A percentile compares a stretch with the other conserved stretches of the same genome.
Evolutionary conservation across 2,329 filamentous ascomycete species (phyloP).

Genomic region (Sporothrix humicola): DNA sequence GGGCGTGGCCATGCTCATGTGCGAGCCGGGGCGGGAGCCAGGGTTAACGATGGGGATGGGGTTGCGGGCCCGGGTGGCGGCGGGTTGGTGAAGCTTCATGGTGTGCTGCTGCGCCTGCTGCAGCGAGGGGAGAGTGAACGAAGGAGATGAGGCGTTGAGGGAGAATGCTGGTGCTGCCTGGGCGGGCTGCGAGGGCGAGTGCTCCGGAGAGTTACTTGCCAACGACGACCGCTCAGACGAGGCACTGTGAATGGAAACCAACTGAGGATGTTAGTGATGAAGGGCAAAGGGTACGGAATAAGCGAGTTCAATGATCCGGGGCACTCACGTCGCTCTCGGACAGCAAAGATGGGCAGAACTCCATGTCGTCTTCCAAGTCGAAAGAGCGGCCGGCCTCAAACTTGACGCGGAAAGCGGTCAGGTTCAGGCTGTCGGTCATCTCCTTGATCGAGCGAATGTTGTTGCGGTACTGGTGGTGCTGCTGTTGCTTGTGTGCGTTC

Average conservation of each 20-base stretch:
- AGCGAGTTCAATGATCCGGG: background rate
- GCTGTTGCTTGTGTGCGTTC: slow-evolving; percentile 76
- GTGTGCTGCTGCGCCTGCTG: slow-evolving; percentile 63
- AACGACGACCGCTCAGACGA: slow-evolving; percentile 92
- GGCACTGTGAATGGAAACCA: slow-evolving; percentile 88
- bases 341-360: slow-evolving; percentile 91
- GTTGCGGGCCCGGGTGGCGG: slow-evolving; percentile 87
- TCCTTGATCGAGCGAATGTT: slow-evolving; percentile 85
- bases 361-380: slow-evolving; percentile 92
- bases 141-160: slow-evolving; percentile 68
- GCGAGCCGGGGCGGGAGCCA: slow-evolving; percentile 66
- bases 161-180: slow-evolving; percentile 80
- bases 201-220: slow-evolving; percentile 90
- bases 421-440: slow-evolving; percentile 74
- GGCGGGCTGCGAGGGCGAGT: slow-evolving; percentile 85
- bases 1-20: slow-evolving; percentile 82
- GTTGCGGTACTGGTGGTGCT: slow-evolving; percentile 59
- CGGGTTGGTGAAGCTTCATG: slow-evolving; percentile 85
- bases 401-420: slow-evolving; percentile 80
- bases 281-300: too few relatives aligned
- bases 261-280: slow-evolving; percentile 54
- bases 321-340: slow-evolving; percentile 88
- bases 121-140: slow-evolving; percentile 69
- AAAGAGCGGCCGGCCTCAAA: slow-evolving; percentile 94
- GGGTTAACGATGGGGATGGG: slow-evolving; percentile 97